Conservation (phyloP, 1,284 basidiomycete species). For the Ganoderma multipileum region DNA sequence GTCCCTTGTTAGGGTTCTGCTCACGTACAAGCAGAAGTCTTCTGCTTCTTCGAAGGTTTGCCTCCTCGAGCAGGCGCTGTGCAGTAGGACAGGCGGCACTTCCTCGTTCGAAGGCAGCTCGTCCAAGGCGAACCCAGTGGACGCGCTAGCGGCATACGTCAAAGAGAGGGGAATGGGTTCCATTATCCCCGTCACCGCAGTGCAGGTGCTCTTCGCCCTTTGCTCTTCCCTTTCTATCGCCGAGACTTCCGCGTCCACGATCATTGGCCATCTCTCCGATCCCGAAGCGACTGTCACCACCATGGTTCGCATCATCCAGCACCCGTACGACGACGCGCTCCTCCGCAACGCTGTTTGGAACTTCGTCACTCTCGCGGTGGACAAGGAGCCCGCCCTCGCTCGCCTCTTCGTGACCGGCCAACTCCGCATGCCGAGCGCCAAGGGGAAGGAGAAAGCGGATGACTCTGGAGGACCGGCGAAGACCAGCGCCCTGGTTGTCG, state of each 20-base stretch:
- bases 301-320: constrained; percentile 69
- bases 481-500: constrained; percentile 66
- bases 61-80: constrained; percentile 78
- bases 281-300: constrained; percentile 71
- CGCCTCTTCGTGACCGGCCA: constrained; percentile 81
- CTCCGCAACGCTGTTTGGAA: constrained; percentile 83
- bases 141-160: constrained; percentile 71
- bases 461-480: constrained; percentile 40
- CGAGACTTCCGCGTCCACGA: constrained; percentile 66
- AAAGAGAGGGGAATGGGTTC: constrained; percentile 66
- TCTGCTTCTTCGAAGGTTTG: constrained; percentile 53
- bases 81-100: constrained; percentile 61
- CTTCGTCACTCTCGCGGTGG: constrained; percentile 83
- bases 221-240: constrained; percentile 68
- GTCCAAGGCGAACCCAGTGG: constrained; percentile 69
- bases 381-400: constrained; percentile 89
- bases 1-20: constrained; percentile 62
- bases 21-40: constrained; percentile 66
- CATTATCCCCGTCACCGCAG: constrained; percentile 66
- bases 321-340: constrained; percentile 73
- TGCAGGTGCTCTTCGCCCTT: constrained; percentile 69
- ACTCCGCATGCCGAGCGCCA: constrained; percentile 57
- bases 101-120: constrained; percentile 54
- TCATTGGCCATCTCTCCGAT: constrained; percentile 75
- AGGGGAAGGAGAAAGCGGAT: constrained; percentile 46